Conservation (phyloP, 1,139 yeast species). For the Debaryomyces coudertii region DNA sequence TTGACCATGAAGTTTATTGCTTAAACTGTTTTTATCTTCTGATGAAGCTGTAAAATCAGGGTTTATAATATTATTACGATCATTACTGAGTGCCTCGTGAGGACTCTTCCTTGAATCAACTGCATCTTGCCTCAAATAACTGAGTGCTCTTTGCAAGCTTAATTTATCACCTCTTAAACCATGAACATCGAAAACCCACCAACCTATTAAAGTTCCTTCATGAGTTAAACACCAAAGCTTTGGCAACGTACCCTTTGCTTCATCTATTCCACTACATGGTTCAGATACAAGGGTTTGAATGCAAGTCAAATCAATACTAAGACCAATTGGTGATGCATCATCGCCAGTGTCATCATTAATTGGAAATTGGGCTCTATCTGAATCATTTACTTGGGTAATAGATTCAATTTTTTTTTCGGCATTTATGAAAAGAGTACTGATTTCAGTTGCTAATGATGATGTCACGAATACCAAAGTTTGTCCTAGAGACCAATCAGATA, state of each 20-base stretch:
- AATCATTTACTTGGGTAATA: conserved; percentile 60
- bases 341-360: conserved; percentile 62
- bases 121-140: neutral
- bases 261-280: conserved; percentile 63
- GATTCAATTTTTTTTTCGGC: conserved; percentile 22
- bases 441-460: conserved; percentile 65
- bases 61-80: neutral
- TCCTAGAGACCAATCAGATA: conserved; percentile 48
- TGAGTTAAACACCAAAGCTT: conserved; percentile 63
- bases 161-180: conserved; percentile 41
- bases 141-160: conserved; percentile 24
- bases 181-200: conserved; percentile 63
- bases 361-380: conserved; percentile 72
- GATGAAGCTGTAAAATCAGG: neutral
- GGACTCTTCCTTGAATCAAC: neutral
- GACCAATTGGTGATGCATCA: conserved; percentile 73
- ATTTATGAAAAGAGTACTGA: conserved; percentile 44
- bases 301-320: conserved; percentile 60
- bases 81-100: neutral
- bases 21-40: neutral
- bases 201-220: conserved; percentile 61
- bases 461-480: conserved; percentile 46
- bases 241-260: conserved; percentile 58
- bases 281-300: conserved; percentile 41
- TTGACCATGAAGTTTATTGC: neutral